These are phyloP conservation scores for Rhodosporidiobolus odoratus DNA, from an alignment of 768 basidiomycete species.

Conservation along the genomic window DNA sequence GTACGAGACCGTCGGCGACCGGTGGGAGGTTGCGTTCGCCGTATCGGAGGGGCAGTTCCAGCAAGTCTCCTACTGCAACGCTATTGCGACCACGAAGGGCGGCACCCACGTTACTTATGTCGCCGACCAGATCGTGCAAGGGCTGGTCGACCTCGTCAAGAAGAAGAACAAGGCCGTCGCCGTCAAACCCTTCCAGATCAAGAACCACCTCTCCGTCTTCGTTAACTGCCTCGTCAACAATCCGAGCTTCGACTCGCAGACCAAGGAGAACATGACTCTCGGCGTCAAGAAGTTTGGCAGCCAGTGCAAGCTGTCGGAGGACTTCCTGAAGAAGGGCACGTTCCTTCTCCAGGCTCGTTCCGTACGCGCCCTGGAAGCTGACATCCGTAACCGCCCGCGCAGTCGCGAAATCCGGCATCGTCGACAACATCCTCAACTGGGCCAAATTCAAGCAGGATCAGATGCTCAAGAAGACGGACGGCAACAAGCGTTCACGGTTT, in stretches of 20 bases:
- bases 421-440: constrained; percentile 90
- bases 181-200: constrained; percentile 87
- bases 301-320: constrained; percentile 75
- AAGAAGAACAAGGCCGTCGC: constrained; percentile 99
- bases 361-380: neutral
- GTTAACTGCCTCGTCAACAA: constrained; percentile 94
- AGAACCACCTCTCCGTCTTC: constrained; percentile 97
- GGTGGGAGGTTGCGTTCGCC: constrained; percentile 95
- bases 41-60: constrained; percentile 87
- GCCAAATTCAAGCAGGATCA: constrained; percentile 96
- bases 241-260: constrained; percentile 98
- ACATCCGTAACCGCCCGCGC: neutral
- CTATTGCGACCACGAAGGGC: constrained; percentile 92
- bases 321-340: constrained; percentile 92
- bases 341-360: neutral
- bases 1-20: constrained; percentile 68
- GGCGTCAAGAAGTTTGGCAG: constrained; percentile 80
- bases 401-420: constrained; percentile 84
- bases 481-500: constrained; percentile 75
- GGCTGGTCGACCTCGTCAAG: constrained; percentile 68
- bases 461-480: constrained; percentile 92
- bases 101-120: constrained; percentile 84
- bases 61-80: constrained; percentile 96
- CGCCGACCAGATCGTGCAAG: constrained; percentile 83
- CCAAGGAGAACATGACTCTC: constrained; percentile 89